Percentiles rank a stretch among this genome's conserved stretches.
These are phyloP conservation scores for Boeremia exigua DNA, from an alignment of 2,329 filamentous ascomycete genomes.

Conservation along the genomic window DNA sequence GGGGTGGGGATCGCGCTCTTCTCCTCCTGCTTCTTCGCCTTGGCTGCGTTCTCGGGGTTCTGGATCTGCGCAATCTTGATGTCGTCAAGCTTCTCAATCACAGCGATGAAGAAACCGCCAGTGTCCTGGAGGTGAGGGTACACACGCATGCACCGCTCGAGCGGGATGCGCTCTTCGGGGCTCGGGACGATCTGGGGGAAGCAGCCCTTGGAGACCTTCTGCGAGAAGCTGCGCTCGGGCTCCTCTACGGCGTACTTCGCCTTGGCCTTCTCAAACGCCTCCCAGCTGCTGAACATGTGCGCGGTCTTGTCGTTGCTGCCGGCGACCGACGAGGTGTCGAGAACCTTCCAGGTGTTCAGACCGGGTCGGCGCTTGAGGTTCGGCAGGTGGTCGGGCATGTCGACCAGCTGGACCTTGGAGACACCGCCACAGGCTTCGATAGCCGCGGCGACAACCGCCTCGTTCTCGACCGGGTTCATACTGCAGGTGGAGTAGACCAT, in stretches of 20 bases:
- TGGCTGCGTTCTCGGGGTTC: slow-evolving; percentile 34
- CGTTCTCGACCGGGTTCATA: slow-evolving; percentile 98
- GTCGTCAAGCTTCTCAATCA: slow-evolving; percentile 88
- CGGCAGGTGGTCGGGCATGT: slow-evolving; percentile 79
- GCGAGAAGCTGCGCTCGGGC: slow-evolving; percentile 62
- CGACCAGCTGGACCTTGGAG: slow-evolving; percentile 80
- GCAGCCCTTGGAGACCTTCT: slow-evolving; percentile 74
- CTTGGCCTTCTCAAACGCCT: slow-evolving; percentile 75
- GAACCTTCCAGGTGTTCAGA: slow-evolving; percentile 83
- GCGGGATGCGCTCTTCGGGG: slow-evolving; percentile 67
- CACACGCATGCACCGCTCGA: slow-evolving; percentile 90
- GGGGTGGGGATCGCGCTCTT: slow-evolving; percentile 32
- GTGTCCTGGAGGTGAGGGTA: slow-evolving; percentile 97
- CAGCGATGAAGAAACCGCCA: slow-evolving; percentile 95
- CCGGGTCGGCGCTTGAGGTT: slow-evolving; percentile 78
- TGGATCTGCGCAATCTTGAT: slow-evolving; percentile 42
- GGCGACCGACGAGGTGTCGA: slow-evolving; percentile 54
- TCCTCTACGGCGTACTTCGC: slow-evolving; percentile 62
- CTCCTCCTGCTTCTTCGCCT: slow-evolving; percentile 30
- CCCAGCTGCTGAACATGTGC: slow-evolving; percentile 79
- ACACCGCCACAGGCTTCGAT: slow-evolving; percentile 88
- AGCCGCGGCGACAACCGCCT: slow-evolving; percentile 86
- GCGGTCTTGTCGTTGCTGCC: slow-evolving; percentile 70
- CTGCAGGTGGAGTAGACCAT: slow-evolving; percentile 99
- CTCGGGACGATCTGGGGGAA: slow-evolving; percentile 71